Evolutionary conservation across 768 basidiomycete species (phyloP).

Genomic region (Trametes cinnabarina): DNA sequence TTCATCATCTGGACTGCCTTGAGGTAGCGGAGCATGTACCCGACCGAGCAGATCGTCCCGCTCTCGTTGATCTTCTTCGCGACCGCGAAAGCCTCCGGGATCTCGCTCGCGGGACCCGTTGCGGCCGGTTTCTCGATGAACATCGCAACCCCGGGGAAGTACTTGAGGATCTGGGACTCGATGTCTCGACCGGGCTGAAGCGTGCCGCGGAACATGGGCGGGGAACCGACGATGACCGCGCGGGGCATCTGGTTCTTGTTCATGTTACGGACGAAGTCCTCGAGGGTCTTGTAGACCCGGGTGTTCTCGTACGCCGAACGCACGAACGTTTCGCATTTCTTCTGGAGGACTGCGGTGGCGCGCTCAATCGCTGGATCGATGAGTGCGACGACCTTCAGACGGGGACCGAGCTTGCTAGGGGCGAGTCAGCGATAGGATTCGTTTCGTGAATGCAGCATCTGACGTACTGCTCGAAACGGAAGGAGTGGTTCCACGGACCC

Average conservation of each 20-base stretch:
- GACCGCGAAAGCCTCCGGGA: constrained; percentile 67
- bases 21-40: constrained; percentile 94
- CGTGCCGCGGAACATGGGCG: constrained; percentile 91
- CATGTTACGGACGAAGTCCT: constrained; percentile 78
- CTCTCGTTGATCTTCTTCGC: constrained; percentile 68
- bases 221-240: constrained; percentile 85
- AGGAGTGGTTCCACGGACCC: constrained; percentile 91
- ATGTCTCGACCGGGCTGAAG: constrained; percentile 74
- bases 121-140: constrained; percentile 94
- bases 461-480: constrained; percentile 83
- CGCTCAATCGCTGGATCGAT: constrained; percentile 89
- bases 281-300: constrained; percentile 77
- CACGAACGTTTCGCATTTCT: constrained; percentile 93
- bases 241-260: constrained; percentile 63
- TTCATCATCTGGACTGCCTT: constrained; percentile 97
- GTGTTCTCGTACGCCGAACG: constrained; percentile 91
- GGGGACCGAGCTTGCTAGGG: constrained; percentile 84
- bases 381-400: constrained; percentile 93
- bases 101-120: constrained; percentile 69
- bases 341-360: constrained; percentile 73
- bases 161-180: constrained; percentile 81
- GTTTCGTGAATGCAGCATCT: background rate
- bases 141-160: constrained; percentile 85
- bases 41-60: constrained; percentile 82
- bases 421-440: background rate